Evolutionary conservation across 371 early-diverging fungal genomes (phyloP), one percentile per base, ranked within the genome.

Genomic region (Enterocytospora artemiae): DNA sequence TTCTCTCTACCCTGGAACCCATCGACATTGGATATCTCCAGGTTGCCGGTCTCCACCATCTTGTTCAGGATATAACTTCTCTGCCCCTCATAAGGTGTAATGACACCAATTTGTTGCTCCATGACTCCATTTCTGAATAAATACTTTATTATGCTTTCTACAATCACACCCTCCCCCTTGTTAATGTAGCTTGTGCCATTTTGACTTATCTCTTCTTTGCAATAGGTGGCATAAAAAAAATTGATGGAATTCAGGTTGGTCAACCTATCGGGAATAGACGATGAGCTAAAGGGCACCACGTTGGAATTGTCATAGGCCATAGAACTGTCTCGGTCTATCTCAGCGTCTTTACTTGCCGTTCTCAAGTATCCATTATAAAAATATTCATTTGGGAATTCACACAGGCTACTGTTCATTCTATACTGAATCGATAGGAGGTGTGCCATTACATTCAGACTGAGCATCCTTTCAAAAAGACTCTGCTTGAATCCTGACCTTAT

Each of bases 1-100:
- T 93, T 95, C 76, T 96, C 97, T 76, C 94, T 86, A 25, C 97
- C 97, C 71, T 96, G 97, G 85, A 96, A 96, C 3, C 93, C 93
- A 73, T 96, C 97, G n/a, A 96, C 96, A n/a, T n/a, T n/a, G n/a
- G n/a, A n/a, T n/a, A n/a, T 75, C 88, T 89, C 20, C 90, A 89
- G 0, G 93, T 89, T 74, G 94, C 94, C 32, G 93, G 89, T 43
- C 89, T 90, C 75, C 88, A 88, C 85, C 89, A 89, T 64, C 84
- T 83, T 18, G 88, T 55, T 54, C 2, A 54, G 44, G 30, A 91
- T 63, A 91, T 80, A 75, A 87, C 93, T 14, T 88, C 93, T 86
- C 77, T 97, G 96, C 36, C 95, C 95, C 77, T 94, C 95, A 73
- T 97, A 97, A 0, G 94, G 94, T 0, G 96, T 96, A 56, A 97